Conservation (phyloP, 2,329 filamentous ascomycete species). For the Zymoseptoria brevis region DNA sequence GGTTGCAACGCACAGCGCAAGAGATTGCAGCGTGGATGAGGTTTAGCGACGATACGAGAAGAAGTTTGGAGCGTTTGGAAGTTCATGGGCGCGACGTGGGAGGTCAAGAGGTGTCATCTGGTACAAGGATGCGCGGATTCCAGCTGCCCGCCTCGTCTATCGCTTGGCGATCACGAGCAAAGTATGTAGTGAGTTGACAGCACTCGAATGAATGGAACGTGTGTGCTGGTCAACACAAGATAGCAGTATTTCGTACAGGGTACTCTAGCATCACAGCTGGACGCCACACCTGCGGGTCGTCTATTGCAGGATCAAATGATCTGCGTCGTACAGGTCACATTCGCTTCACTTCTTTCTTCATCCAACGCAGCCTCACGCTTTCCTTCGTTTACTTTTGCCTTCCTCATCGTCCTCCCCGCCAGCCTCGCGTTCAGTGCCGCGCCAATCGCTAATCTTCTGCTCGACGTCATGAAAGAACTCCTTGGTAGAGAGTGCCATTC, state of each 20-base stretch:
- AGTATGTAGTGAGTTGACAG: background rate
- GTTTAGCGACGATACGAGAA: background rate
- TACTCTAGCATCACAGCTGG: background rate
- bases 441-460: constrained; percentile 65
- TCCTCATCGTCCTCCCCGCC: constrained; percentile 23
- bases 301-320: background rate
- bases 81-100: background rate
- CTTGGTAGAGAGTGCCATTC: constrained; percentile 76
- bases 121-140: background rate
- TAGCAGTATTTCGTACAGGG: background rate
- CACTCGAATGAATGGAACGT: background rate
- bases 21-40: background rate
- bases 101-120: background rate
- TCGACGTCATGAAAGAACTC: constrained; percentile 89
- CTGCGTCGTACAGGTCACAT: background rate
- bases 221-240: background rate
- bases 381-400: constrained; percentile 20
- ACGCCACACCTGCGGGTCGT: background rate
- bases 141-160: background rate
- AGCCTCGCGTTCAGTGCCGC: constrained; percentile 54
- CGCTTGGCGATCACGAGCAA: background rate
- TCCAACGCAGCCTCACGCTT: constrained; percentile 7
- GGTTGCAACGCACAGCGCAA: background rate
- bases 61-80: background rate
- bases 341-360: background rate